phyloP scores from a whole-genome alignment of 1,284 basidiomycete genomes.

The Bjerkandera adusta region DNA sequence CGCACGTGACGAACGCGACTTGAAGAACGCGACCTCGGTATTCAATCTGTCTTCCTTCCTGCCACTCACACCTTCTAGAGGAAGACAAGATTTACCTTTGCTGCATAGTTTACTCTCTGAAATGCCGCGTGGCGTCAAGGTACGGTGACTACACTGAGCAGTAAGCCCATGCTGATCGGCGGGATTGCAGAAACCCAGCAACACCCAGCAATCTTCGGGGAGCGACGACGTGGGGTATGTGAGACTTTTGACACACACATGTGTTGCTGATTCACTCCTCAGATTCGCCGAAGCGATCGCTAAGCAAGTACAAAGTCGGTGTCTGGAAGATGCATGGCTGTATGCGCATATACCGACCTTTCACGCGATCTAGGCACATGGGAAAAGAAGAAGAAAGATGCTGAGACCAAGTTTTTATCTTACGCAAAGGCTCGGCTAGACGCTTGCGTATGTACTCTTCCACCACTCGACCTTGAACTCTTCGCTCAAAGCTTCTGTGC shows the following conservation, averaged over 20 bases:
- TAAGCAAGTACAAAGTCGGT: slow-evolving; percentile 28
- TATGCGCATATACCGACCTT: background rate
- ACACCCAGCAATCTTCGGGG: slow-evolving; percentile 1
- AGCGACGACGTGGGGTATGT: slow-evolving; percentile 2
- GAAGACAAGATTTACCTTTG: too few relatives aligned
- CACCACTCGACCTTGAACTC: background rate
- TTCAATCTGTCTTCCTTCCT: too few relatives aligned
- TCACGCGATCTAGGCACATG: slow-evolving; percentile 29
- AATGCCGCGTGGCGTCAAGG: too few relatives aligned
- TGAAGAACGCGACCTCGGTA: too few relatives aligned
- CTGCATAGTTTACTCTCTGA: too few relatives aligned
- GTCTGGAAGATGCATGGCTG: slow-evolving; percentile 3
- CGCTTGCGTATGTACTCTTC: slow-evolving; percentile 23
- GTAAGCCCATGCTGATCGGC: too few relatives aligned
- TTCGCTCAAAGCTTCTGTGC: background rate
- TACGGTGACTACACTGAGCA: too few relatives aligned
- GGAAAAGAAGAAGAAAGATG: slow-evolving; percentile 38
- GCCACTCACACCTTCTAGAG: too few relatives aligned
- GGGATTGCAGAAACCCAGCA: background rate
- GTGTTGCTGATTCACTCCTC: background rate
- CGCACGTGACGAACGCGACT: too few relatives aligned
- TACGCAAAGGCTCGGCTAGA: slow-evolving; percentile 29
- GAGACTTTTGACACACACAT: background rate
- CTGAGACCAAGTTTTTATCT: slow-evolving; percentile 31
- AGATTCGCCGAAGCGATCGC: slow-evolving; percentile 27